Conservation (phyloP, 805 yeast genomes). For the Candida boleticola region DNA sequence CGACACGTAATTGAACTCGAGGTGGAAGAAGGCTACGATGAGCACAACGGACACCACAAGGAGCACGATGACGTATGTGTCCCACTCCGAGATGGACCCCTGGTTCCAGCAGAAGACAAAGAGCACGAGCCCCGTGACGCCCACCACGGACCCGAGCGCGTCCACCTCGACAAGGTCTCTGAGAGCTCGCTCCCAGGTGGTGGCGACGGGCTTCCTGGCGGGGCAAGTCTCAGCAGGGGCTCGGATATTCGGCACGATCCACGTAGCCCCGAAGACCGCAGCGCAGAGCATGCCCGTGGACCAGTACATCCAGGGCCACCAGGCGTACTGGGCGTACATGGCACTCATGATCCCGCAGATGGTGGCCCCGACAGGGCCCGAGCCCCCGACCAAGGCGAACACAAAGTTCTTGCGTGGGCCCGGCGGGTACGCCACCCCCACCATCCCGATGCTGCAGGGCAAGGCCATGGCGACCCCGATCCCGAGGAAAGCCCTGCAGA, state of each 20-base stretch:
- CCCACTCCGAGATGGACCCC: conserved; percentile 74
- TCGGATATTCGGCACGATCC: conserved; percentile 36
- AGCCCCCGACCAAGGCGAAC: conserved; percentile 57
- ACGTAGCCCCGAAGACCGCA: conserved; percentile 27
- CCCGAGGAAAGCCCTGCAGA: conserved; percentile 64
- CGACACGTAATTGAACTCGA: conserved; percentile 45
- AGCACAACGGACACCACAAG: conserved; percentile 50
- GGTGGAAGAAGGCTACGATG: conserved; percentile 40
- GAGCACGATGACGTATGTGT: conserved; percentile 55
- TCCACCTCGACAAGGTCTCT: conserved; percentile 14
- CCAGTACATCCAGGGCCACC: conserved; percentile 67
- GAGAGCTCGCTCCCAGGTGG: neutral
- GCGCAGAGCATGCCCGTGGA: conserved; percentile 40
- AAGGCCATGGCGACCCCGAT: conserved; percentile 58
- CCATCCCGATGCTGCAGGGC: conserved; percentile 61
- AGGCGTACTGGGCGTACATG: conserved; percentile 40
- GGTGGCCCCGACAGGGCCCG: conserved; percentile 62
- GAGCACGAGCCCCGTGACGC: conserved; percentile 58
- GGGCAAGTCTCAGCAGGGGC: neutral
- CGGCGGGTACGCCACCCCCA: conserved; percentile 40
- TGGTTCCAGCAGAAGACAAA: conserved; percentile 74
- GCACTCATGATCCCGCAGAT: conserved; percentile 54
- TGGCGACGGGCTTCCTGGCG: neutral
- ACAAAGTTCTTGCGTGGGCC: conserved; percentile 53
- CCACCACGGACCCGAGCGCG: conserved; percentile 40